Base-by-base conservation (phyloP, 2,329 filamentous ascomycete genomes). In the Scedosporium aurantiacum region DNA sequence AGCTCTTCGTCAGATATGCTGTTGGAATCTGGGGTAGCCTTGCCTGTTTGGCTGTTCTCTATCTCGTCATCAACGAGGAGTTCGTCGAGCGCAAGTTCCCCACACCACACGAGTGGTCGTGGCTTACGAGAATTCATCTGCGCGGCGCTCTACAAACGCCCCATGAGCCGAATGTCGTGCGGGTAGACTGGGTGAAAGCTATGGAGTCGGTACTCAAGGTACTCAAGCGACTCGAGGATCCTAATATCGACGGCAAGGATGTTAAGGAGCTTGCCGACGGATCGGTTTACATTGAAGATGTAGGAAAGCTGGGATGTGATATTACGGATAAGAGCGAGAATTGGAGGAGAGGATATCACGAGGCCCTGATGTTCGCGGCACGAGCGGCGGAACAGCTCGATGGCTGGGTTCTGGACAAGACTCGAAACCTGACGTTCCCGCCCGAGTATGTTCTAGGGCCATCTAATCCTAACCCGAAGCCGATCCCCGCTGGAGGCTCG, bases 291-390 rank as follows among this genome's bases (percentile, higher is more conserved):
- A 76, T 85, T n/a, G 79, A 80, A 2, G 82, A 79, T 0, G 67
- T 84, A 28, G 82, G 81, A 0, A 77, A 74, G 61, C 76, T 68
- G 0, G 71, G 85, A 0, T 84, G 84, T 65, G 90, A 96, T 70
- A 77, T 94, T 61, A 83, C 83, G 1, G 80, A 75, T 5, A 96
- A 91, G 76, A 87, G 85, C 64, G 90, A 95, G 72, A 79, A 87
- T 58, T 97, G 92, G 93, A 80, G 88, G 67, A 80, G 90, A 61
- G 91, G 91, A 1, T 97, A 97, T 73, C 91, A 88, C 68, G 85
- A 95, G 68, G 82, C 86, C 2, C 75, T 97, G 56, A 90, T 97
- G 84, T 81, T 87, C 10, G 84, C 84, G 63, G 92, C 88, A 0
- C 83, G 84, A 65, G 84, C 87, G 0, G 86, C 91, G 4, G 92